These are phyloP conservation scores for Xylaria hypoxylon DNA, from an alignment of 2,329 filamentous ascomycete genomes.

Conservation along the genomic window DNA sequence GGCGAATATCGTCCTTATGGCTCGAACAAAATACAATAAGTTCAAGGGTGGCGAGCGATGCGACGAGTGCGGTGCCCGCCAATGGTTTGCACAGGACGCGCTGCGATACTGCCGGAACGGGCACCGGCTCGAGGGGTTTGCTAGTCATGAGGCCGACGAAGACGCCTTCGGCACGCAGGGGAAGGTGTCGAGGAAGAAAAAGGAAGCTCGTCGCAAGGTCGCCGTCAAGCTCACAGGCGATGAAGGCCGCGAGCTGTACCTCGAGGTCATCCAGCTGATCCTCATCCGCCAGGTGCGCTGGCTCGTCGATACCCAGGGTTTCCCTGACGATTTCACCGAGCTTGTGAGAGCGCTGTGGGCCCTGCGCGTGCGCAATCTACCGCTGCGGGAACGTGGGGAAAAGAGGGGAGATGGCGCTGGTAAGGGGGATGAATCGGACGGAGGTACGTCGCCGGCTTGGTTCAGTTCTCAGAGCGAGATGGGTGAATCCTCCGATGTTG, in stretches of 20 bases:
- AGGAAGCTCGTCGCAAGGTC: conserved; percentile 65
- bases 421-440: conserved; percentile 28
- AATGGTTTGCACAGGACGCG: conserved; percentile 80
- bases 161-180: conserved; percentile 75
- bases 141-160: conserved; percentile 69
- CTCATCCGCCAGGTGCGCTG: conserved; percentile 83
- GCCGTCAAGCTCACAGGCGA: conserved; percentile 71
- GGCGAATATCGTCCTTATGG: conserved; percentile 50
- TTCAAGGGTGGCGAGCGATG: conserved; percentile 67
- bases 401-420: conserved; percentile 35
- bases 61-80: conserved; percentile 75
- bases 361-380: conserved; percentile 70
- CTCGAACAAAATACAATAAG: conserved; percentile 59
- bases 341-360: conserved; percentile 89
- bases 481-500: conserved; percentile 46
- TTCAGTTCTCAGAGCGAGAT: conserved; percentile 70
- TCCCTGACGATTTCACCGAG: conserved; percentile 79
- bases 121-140: conserved; percentile 77
- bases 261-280: conserved; percentile 86
- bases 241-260: conserved; percentile 79
- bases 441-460: conserved; percentile 54
- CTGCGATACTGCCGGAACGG: conserved; percentile 83
- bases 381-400: conserved; percentile 58
- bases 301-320: conserved; percentile 73
- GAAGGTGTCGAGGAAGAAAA: conserved; percentile 66